Base-by-base conservation (phyloP, 441 rosid species). In the Sinapis alba region DNA sequence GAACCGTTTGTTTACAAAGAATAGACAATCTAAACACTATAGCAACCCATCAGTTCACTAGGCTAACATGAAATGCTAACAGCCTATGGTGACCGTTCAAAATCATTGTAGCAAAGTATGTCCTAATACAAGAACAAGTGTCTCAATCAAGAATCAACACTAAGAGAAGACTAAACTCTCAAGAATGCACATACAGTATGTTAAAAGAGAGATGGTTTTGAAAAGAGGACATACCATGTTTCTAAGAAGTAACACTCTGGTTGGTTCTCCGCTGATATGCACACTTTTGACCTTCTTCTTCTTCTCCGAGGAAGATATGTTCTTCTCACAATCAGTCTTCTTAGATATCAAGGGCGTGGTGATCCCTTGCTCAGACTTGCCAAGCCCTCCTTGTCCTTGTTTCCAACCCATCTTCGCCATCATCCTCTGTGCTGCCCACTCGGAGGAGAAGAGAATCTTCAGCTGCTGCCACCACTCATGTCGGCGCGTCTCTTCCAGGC, bases 381-480 rank as follows among this genome's bases (percentile, higher is more conserved):
- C 99, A 21, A 96, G 92, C 47, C 99, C 99, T 81, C 99, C 99
- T 81, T 96, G 98, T 32, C 99, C 99, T 23, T 93, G 90, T 79
- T 93, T 96, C 99, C 99, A 96, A 0, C 99, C 98, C 99, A 93
- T 93, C 81, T 93, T 96, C 2, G 96, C 99, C 99, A 96, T 93
- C 98, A 96, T 96, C 84, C 93, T 89, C 84, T 96, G 96, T 0
- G 98, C 98, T 0, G 99, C 97, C 9, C 99, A 41, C 79, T 83
- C 10, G 89, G 98, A 1, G 99, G 97, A 7, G 98, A 91, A 0
- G 94, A 83, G 0, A 94, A 85, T 78, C 96, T 79, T 3, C 90
- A 1, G 84, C 64, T 76, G 2, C 86, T 82, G 4, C 94, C 83
- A 12, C 86, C 86, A 16, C 96, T 89, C 98, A 91, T 90, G 0